Base-by-base conservation (phyloP, 202 grass and related monocot species). In the Zoysia matrella region DNA sequence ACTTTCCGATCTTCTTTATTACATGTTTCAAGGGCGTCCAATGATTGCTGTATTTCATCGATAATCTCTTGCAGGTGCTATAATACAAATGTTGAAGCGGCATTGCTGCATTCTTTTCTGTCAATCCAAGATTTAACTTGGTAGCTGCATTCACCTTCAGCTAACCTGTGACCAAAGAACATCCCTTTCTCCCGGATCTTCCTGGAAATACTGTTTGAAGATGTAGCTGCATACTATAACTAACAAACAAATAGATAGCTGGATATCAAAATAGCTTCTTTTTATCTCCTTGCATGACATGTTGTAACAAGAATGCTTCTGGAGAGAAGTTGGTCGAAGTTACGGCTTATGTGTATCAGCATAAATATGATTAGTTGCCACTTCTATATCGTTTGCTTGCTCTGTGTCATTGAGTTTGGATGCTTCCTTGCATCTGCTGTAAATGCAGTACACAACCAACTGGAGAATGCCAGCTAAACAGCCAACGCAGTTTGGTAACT, bases 371-470 rank as follows among this genome's bases (percentile, higher is more conserved):
- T 11, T 70, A n/a, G 76, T 55, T 40, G 44, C 45, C 18, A 75
- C 42, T 67, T 82, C 74, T 15, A 49, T 39, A 43, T 52, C 51
- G 62, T 82, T 83, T 75, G 67, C 78, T 44, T 75, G 58, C 67
- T 94, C 89, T 14, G 86, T 79, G 47, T 88, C 68, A 18, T 77
- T 64, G 36, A 63, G 70, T 67, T 52, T 63, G 77, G 73, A 48
- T 64, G 78, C 10, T 80, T 85, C 71, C 61, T 82, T 74, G 67
- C 78, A 53, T 74, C 79, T 88, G 50, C 84, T 92, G 75, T 97
- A 97, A 50, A 94, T 86, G 48, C 65, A 86, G 78, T 97, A 91
- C 30, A 97, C 76, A 64, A 84, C 68, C 76, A 93, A 65, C 72
- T 93, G 94, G 83, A 97, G 79, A 18, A 91, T 74, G 50, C 89